These are phyloP conservation scores for Mycocentrospora acerina DNA, from an alignment of 2,329 filamentous ascomycete species.

Conservation along the genomic window DNA sequence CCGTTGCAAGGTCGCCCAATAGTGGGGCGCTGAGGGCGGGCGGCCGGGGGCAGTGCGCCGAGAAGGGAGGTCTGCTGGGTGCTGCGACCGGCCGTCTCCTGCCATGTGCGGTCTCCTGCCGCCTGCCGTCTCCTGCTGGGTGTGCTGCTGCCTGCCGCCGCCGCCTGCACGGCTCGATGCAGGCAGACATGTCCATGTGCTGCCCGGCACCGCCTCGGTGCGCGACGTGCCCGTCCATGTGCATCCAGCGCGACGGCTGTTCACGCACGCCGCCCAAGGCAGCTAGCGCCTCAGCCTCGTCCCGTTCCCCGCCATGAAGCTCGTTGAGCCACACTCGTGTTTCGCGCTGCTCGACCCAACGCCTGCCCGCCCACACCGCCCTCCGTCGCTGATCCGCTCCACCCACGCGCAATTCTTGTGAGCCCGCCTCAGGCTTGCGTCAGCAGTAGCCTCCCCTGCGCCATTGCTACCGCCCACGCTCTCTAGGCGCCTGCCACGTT, in stretches of 20 bases:
- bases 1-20: conserved; percentile 24
- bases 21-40: conserved; percentile 31
- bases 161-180: no score
- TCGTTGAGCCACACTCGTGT: no score
- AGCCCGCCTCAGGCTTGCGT: neutral
- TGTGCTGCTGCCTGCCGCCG: neutral
- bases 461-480: neutral
- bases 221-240: conserved; percentile 5
- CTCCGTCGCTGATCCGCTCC: no score
- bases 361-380: no score
- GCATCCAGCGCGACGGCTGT: conserved; percentile 18
- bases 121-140: neutral
- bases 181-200: no score
- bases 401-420: conserved; percentile 3
- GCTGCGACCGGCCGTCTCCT: conserved; percentile 9
- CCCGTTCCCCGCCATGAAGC: conserved; percentile 23
- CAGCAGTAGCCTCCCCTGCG: neutral
- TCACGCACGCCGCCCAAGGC: conserved; percentile 24
- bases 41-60: conserved; percentile 24
- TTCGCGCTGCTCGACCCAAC: conserved; percentile 15
- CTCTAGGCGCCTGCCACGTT: neutral
- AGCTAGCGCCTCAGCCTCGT: conserved; percentile 23
- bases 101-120: no score
- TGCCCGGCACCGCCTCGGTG: no score
- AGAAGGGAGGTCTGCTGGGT: conserved; percentile 21